Percentiles rank a stretch among this genome's conserved stretches.
These are phyloP conservation scores for Aspergillus sparsus DNA, from an alignment of 495 filamentous ascomycete genomes.

Conservation along the genomic window DNA sequence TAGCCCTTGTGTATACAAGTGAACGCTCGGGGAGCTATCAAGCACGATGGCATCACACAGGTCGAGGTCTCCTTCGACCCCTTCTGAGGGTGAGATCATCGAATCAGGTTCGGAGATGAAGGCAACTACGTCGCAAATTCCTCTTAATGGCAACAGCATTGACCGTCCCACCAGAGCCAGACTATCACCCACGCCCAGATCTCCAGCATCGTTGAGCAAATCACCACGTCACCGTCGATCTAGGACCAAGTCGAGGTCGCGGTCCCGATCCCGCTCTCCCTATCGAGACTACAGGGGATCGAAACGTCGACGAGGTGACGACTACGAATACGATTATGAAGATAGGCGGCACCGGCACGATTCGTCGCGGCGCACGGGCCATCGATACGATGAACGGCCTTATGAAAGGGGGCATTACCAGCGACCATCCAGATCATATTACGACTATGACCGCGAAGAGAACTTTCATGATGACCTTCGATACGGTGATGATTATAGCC, in stretches of 20 bases:
- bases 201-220: conserved; percentile 46
- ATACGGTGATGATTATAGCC: conserved; percentile 62
- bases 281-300: conserved; percentile 56
- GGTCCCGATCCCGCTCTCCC: conserved; percentile 45
- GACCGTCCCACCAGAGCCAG: conserved; percentile 69
- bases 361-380: conserved; percentile 41
- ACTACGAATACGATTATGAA: conserved; percentile 53
- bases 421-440: conserved; percentile 52
- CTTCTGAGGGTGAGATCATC: conserved; percentile 84
- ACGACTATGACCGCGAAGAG: conserved; percentile 66
- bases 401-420: conserved; percentile 31
- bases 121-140: conserved; percentile 76
- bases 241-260: conserved; percentile 39
- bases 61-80: conserved; percentile 51
- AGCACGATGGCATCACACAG: conserved; percentile 39
- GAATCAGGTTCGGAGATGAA: conserved; percentile 69
- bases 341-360: conserved; percentile 52
- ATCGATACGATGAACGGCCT: conserved; percentile 39
- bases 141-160: conserved; percentile 72
- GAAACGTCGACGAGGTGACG: conserved; percentile 71
- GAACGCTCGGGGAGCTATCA: not conserved
- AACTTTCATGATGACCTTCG: conserved; percentile 46
- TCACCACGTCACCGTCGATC: conserved; percentile 46
- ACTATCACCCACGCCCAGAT: conserved; percentile 51
- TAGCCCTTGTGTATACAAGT: conserved; percentile 4